Evolutionary conservation across 257 asterid genomes (phyloP), one percentile per base, ranked within the genome.

Genomic region (Fraxinus pennsylvanica): DNA sequence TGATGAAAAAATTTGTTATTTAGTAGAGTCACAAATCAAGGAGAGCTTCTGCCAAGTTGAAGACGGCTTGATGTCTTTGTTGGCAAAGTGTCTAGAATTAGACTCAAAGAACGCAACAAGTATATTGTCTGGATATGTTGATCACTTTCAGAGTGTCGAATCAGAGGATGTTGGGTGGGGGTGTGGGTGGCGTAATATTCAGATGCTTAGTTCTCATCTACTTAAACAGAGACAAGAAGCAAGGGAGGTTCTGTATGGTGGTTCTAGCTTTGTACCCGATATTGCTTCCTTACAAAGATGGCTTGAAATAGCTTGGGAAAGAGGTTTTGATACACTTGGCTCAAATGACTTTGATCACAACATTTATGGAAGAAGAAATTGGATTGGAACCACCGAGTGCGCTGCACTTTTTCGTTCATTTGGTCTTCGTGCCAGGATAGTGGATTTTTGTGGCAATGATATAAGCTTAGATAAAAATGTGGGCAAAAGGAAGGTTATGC

Each of bases 111-210:
- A 88, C 77, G 75, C 84, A 14, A 75, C 78, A 17, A 89, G 89
- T 76, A 77, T 89, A 71, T 81, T 94, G 78, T 91, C 88, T 47
- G 95, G 93, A 74, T 86, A 85, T 68, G 83, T 92, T n/a, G 98
- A 92, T 85, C 99, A 94, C 84, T 89, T 91, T 81, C 88, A 91
- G 83, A 83, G 96, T 80, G 79, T 65, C 22, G 79, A 77, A 59
- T 85, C 88, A 1, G 90, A 83, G 84, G 97, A 91, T 75, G 85
- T 38, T 9, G 97, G 96, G 50, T 94, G 98, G 99, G 99, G 99
- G 9, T 91, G 98, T 72, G 99, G 99, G 38, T 94, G 99, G 99
- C 96, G 96, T 71, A 95, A 95, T 84, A 93, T 95, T 82, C 99
- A 95, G 88, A 91, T 95, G 98, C 96, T 95, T 71, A 87, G 93